Evolutionary conservation across 1,284 basidiomycete genomes (phyloP).

Genomic region (Schizophyllum commune): DNA sequence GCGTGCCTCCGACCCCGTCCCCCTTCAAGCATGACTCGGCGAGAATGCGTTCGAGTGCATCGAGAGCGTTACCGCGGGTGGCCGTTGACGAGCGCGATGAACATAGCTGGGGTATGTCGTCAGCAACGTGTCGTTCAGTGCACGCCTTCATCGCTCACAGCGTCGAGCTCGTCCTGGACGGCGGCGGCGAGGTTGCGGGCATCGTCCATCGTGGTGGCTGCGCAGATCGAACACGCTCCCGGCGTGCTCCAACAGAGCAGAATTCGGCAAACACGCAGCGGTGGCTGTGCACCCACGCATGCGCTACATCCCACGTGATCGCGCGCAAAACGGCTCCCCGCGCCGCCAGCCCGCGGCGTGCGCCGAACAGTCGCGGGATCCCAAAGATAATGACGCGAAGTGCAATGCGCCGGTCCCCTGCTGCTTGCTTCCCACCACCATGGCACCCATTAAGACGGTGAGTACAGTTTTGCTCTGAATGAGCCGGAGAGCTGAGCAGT

Average conservation of each 20-base stretch:
- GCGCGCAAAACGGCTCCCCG: too few relatives aligned
- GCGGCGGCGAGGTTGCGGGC: neutral
- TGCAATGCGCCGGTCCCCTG: neutral
- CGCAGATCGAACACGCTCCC: neutral
- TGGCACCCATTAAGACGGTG: slow-evolving; percentile 58
- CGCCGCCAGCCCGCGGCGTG: too few relatives aligned
- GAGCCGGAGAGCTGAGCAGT: neutral
- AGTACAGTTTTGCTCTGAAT: slow-evolving; percentile 12
- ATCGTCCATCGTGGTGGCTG: neutral
- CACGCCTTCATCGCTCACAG: neutral
- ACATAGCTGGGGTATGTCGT: neutral
- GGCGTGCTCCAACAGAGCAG: neutral
- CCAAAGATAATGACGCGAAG: too few relatives aligned
- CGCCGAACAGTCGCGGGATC: neutral
- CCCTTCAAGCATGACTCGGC: slow-evolving; percentile 42
- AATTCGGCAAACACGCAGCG: neutral
- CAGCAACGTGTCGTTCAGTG: neutral
- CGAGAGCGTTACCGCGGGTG: slow-evolving; percentile 29
- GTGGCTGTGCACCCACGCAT: neutral
- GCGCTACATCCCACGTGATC: neutral
- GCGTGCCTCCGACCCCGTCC: slow-evolving; percentile 34
- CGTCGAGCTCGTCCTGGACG: neutral
- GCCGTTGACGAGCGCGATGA: neutral
- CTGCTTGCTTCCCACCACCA: slow-evolving; percentile 18
- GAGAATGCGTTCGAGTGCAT: slow-evolving; percentile 50